phyloP scores from a whole-genome alignment of 78 protist species.

The Pelomyxa schiedti region DNA sequence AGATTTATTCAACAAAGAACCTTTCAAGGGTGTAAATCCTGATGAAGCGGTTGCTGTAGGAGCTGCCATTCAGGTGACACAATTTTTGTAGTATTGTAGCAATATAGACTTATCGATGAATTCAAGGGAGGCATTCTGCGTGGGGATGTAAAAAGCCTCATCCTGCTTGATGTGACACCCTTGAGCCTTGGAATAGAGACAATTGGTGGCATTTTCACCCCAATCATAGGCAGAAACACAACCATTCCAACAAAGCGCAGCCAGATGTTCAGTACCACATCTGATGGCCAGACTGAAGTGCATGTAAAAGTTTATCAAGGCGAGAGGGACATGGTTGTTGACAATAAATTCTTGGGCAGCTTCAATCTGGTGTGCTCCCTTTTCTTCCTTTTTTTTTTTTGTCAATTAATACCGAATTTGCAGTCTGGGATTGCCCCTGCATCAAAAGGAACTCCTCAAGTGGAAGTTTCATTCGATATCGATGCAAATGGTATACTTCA shows the following conservation, averaged over 20 bases:
- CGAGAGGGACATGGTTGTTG: constrained; percentile 94
- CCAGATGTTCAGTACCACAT: constrained; percentile 95
- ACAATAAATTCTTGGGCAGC: constrained; percentile 90
- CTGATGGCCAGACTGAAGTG: constrained; percentile 97
- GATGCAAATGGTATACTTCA: constrained; percentile 58
- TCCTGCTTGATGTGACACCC: constrained; percentile 74
- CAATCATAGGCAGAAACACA: constrained; percentile 83
- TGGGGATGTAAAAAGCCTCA: constrained; percentile 59
- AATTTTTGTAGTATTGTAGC: no score
- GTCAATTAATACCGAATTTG: no score
- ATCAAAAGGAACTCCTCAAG: constrained; percentile 68
- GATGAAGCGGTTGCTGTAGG: constrained; percentile 99
- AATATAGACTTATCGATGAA: no score
- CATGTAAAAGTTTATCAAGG: constrained; percentile 98
- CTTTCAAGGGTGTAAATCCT: constrained; percentile 96
- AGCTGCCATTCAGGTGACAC: constrained; percentile 99
- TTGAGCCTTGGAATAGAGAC: constrained; percentile 76
- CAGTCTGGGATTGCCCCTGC: constrained; percentile 66
- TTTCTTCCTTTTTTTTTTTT: no score
- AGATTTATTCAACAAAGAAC: constrained; percentile 69
- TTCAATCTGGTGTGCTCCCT: constrained; percentile 92
- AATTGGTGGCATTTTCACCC: constrained; percentile 70
- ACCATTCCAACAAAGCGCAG: constrained; percentile 82
- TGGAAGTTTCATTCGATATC: constrained; percentile 56
- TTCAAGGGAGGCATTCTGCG: constrained; percentile 92